Evolutionary conservation across 2,329 filamentous ascomycete species (phyloP).

Genomic region (Colletotrichum horii): DNA sequence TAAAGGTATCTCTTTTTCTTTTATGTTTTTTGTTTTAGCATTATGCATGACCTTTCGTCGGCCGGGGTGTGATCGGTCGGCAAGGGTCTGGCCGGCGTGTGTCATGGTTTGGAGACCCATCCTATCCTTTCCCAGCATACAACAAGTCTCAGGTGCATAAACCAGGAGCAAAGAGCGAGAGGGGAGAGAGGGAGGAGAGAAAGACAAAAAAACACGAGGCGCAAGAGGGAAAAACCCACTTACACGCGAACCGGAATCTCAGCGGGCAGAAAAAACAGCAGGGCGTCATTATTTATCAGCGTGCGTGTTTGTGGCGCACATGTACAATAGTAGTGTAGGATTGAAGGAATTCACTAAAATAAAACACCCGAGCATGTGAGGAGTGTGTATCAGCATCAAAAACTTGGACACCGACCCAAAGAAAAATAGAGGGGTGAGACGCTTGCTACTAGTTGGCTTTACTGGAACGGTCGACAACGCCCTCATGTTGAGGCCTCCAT

Average conservation of each 20-base stretch:
- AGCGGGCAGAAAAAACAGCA: not conserved
- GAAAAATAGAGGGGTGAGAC: not conserved
- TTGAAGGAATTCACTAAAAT: not conserved
- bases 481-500: not conserved
- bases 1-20: not conserved
- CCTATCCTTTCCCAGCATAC: not conserved
- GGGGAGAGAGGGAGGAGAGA: not conserved
- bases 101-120: not conserved
- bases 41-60: not conserved
- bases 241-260: not conserved
- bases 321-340: not conserved
- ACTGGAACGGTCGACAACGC: not conserved
- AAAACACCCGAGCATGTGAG: not conserved
- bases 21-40: not conserved
- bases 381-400: not conserved
- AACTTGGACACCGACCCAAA: not conserved
- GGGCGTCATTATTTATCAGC: not conserved
- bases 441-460: not conserved
- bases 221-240: not conserved
- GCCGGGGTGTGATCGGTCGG: not conserved
- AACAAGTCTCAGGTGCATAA: not conserved
- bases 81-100: not conserved
- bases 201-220: not conserved
- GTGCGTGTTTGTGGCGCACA: not conserved
- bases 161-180: not conserved